A percentile compares a stretch with the other conserved stretches of the same genome.
Evolutionary conservation across 2,329 filamentous ascomycete genomes (phyloP).

Genomic region (Alternaria rosae): DNA sequence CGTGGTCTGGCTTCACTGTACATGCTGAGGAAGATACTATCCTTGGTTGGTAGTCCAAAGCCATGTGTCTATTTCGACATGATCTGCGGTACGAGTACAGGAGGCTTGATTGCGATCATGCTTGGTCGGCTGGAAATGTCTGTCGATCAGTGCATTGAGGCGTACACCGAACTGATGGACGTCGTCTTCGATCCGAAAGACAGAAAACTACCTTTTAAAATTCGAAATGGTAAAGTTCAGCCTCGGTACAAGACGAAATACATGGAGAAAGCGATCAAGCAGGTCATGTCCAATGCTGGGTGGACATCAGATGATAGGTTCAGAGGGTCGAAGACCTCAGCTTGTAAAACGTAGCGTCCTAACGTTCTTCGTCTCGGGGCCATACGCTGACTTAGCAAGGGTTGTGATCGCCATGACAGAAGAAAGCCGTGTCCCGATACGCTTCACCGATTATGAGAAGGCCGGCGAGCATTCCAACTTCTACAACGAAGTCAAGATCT

Average conservation of each 20-base stretch:
- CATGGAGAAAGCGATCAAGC: slow-evolving; percentile 19
- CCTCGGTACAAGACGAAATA: slow-evolving; percentile 18
- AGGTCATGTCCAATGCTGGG: slow-evolving; percentile 8
- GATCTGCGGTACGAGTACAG: slow-evolving; percentile 32
- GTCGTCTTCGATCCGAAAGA: slow-evolving; percentile 16
- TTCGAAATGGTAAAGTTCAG: slow-evolving; percentile 15
- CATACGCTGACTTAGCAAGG: neutral
- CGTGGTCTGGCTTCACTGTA: slow-evolving; percentile 12
- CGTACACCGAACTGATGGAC: slow-evolving; percentile 15
- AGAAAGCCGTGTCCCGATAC: slow-evolving; percentile 4
- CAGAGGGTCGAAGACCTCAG: slow-evolving; percentile 7
- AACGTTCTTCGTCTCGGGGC: neutral
- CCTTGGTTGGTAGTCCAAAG: slow-evolving; percentile 15
- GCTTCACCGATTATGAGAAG: slow-evolving; percentile 12
- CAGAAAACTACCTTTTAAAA: slow-evolving; percentile 3
- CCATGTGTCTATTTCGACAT: slow-evolving; percentile 27
- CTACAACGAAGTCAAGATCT: slow-evolving; percentile 35
- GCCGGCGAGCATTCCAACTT: slow-evolving; percentile 13
- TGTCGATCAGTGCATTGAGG: slow-evolving; percentile 20
- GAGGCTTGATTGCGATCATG: slow-evolving; percentile 28
- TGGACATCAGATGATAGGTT: slow-evolving; percentile 7
- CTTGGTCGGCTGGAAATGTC: slow-evolving; percentile 25
- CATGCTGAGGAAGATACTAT: slow-evolving; percentile 11
- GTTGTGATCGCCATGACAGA: slow-evolving; percentile 13
- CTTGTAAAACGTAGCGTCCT: slow-evolving; percentile 10